phyloP scores from a whole-genome alignment of 345 rosid genomes.

The Anastatica hierochuntica region DNA sequence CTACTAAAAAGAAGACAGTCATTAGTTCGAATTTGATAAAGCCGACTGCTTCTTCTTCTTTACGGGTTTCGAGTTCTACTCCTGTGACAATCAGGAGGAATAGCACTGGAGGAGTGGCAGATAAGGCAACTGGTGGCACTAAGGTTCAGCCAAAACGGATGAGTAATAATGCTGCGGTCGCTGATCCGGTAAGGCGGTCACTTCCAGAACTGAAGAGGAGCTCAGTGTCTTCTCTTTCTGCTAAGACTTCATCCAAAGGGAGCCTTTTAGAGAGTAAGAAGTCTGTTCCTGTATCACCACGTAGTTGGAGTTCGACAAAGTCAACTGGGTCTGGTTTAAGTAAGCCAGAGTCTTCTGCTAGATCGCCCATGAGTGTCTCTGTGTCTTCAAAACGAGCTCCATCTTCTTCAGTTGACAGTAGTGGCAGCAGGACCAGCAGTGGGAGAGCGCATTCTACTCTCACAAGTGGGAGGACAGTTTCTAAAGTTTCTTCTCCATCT shows the following conservation, averaged over 20 bases:
- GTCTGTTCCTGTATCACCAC: slow-evolving; percentile 37
- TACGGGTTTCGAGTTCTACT: slow-evolving; percentile 35
- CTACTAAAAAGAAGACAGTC: slow-evolving; percentile 50
- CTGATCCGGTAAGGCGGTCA: slow-evolving; percentile 57
- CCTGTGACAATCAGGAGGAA: slow-evolving; percentile 53
- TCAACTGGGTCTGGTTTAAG: slow-evolving; percentile 39
- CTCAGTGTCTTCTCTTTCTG: slow-evolving; percentile 56
- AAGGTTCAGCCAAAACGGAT: slow-evolving; percentile 35
- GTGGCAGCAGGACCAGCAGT: slow-evolving; percentile 43
- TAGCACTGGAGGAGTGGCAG: slow-evolving; percentile 78
- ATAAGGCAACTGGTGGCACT: slow-evolving; percentile 35
- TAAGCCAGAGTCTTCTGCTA: slow-evolving; percentile 41
- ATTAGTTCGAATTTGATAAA: slow-evolving; percentile 36
- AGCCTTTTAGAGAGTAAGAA: slow-evolving; percentile 45
- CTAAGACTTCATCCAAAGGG: slow-evolving; percentile 37
- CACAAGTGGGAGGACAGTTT: slow-evolving; percentile 36
- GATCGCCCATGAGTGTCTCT: slow-evolving; percentile 38
- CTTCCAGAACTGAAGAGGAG: slow-evolving; percentile 77
- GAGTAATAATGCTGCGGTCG: slow-evolving; percentile 26
- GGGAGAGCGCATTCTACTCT: slow-evolving; percentile 16
- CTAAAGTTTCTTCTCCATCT: slow-evolving; percentile 57
- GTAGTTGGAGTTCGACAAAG: slow-evolving; percentile 38
- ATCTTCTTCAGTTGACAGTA: slow-evolving; percentile 58
- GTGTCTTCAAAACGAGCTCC: slow-evolving; percentile 46
- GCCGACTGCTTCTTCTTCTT: slow-evolving; percentile 36